These are phyloP conservation scores for Exophiala spinifera DNA, from an alignment of 2,329 filamentous ascomycete species.

Conservation along the genomic window DNA sequence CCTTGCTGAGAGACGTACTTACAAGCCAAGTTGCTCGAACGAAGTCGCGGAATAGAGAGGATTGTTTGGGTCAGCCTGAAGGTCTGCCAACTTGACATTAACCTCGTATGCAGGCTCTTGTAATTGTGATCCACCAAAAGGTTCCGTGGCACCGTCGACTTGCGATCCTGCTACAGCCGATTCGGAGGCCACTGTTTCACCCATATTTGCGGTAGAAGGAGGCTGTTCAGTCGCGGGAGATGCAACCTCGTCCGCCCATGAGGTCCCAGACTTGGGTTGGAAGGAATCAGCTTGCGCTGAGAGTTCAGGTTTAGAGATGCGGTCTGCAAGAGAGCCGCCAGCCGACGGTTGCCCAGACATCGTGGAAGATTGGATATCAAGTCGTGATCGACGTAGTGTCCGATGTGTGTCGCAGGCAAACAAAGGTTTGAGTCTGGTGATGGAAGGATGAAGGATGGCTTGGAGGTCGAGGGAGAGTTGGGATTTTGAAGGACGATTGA, in stretches of 20 bases:
- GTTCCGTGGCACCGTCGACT: constrained; percentile 41
- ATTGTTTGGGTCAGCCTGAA: constrained; percentile 81
- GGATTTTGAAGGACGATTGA: neutral
- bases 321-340: constrained; percentile 47
- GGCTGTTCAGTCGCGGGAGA: constrained; percentile 29
- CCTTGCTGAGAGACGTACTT: constrained; percentile 38
- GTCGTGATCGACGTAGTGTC: neutral
- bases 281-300: constrained; percentile 19
- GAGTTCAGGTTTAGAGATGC: constrained; percentile 45
- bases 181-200: neutral
- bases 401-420: constrained; percentile 3
- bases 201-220: constrained; percentile 13
- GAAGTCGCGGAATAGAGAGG: constrained; percentile 80
- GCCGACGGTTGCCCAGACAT: constrained; percentile 39
- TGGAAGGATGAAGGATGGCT: neutral
- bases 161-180: constrained; percentile 27
- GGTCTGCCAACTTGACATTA: constrained; percentile 85
- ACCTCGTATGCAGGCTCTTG: constrained; percentile 80
- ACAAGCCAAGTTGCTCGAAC: constrained; percentile 86
- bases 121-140: constrained; percentile 50
- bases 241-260: constrained; percentile 44
- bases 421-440: neutral
- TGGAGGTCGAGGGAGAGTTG: neutral
- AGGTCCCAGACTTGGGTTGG: constrained; percentile 29
- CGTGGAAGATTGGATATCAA: neutral